These are phyloP conservation scores for Fistulifera pelliculosa DNA, from an alignment of 108 stramenopile genomes.

Conservation along the genomic window DNA sequence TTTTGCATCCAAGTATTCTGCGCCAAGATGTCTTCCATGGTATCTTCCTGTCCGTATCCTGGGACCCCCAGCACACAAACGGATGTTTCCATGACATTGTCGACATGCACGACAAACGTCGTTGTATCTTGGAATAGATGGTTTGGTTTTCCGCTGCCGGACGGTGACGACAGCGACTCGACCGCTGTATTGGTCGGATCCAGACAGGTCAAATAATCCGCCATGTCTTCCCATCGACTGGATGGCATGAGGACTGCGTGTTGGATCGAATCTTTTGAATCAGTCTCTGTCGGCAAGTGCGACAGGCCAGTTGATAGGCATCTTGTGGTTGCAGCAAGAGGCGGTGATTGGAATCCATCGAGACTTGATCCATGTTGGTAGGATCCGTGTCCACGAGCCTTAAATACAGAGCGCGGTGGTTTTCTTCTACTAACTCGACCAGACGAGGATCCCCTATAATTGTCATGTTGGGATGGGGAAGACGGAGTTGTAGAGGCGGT, in stretches of 20 bases:
- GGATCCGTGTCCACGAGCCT: background rate
- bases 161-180: conserved; percentile 1
- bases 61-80: background rate
- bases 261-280: conserved; percentile 11
- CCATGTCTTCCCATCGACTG: conserved; percentile 79
- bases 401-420: background rate
- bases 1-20: background rate
- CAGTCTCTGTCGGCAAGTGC: conserved; percentile 40
- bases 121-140: conserved; percentile 10
- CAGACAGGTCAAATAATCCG: conserved; percentile 70
- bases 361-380: too few relatives aligned
- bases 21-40: background rate
- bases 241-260: conserved; percentile 40
- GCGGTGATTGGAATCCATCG: background rate
- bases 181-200: conserved; percentile 23
- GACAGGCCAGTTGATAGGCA: conserved; percentile 34
- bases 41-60: conserved; percentile 1
- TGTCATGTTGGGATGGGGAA: background rate
- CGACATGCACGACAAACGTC: conserved; percentile 21
- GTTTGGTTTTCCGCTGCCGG: background rate
- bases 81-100: background rate
- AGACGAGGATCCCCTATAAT: background rate
- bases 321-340: background rate
- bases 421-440: background rate
- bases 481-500: too few relatives aligned